Percentiles rank a stretch among this genome's conserved stretches.
These are phyloP conservation scores for Talaromyces albobiverticillius DNA, from an alignment of 2,329 filamentous ascomycete genomes.

Conservation along the genomic window DNA sequence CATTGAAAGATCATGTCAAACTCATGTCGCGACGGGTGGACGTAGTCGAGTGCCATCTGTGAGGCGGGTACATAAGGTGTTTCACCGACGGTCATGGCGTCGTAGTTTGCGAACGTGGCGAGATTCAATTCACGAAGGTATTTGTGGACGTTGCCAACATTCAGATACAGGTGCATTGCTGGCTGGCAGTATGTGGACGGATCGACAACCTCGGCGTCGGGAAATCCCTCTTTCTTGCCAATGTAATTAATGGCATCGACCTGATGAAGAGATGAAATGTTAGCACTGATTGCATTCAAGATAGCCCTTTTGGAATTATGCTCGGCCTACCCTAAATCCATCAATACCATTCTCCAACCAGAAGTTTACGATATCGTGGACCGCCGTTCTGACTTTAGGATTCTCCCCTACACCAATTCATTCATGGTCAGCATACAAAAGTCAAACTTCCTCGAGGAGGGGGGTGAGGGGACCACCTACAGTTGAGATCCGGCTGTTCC, in stretches of 20 bases:
- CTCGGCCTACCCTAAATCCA: constrained; percentile 44
- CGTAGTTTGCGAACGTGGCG: constrained; percentile 53
- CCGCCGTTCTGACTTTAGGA: constrained; percentile 61
- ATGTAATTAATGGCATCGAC: constrained; percentile 73
- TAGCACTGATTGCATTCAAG: background rate
- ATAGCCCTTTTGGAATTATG: background rate
- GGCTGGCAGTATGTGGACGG: constrained; percentile 28
- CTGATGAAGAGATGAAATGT: constrained; percentile 41
- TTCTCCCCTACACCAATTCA: constrained; percentile 54
- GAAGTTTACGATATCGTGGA: constrained; percentile 71
- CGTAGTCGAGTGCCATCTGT: constrained; percentile 46
- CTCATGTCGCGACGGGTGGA: background rate
- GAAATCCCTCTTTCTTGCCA: constrained; percentile 59
- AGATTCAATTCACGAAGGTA: constrained; percentile 46
- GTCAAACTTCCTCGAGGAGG: no score
- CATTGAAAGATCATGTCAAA: constrained; percentile 71
- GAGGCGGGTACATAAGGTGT: constrained; percentile 53
- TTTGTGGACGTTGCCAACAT: constrained; percentile 58
- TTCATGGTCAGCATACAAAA: background rate
- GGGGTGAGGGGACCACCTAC: constrained; percentile 26
- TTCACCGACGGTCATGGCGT: constrained; percentile 59
- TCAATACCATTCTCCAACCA: constrained; percentile 73
- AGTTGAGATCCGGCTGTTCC: constrained; percentile 82
- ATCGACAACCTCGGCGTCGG: constrained; percentile 38
- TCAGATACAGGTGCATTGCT: constrained; percentile 47